Percentiles rank a stretch among this genome's conserved stretches.
phyloP scores from a whole-genome alignment of 345 rosid species.

The Camelina neglecta region DNA sequence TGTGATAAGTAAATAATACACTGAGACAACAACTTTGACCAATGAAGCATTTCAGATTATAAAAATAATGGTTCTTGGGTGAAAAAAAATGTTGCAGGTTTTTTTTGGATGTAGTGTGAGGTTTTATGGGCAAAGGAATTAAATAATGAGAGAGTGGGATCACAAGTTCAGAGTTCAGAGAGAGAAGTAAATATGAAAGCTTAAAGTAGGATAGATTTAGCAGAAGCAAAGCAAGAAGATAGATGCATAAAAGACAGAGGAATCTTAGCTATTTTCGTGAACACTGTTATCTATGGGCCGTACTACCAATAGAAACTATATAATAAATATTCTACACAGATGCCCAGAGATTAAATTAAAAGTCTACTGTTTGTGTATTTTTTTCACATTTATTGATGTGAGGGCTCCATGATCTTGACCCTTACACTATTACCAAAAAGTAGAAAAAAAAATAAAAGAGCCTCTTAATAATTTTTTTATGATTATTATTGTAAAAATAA shows the following conservation, averaged over 20 bases:
- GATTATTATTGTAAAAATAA: constrained; percentile 46
- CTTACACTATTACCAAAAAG: constrained; percentile 40
- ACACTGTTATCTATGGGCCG: constrained; percentile 47
- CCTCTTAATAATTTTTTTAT: constrained; percentile 32
- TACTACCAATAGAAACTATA: constrained; percentile 43
- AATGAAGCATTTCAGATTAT: constrained; percentile 6
- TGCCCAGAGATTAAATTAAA: constrained; percentile 32
- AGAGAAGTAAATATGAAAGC: constrained; percentile 40
- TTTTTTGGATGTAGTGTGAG: constrained; percentile 30
- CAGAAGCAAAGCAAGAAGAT: constrained; percentile 32
- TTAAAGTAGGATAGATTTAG: constrained; percentile 42
- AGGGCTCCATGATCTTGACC: constrained; percentile 49
- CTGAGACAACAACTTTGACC: constrained; percentile 51
- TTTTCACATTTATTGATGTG: constrained; percentile 46
- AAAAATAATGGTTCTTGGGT: constrained; percentile 12
- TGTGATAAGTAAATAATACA: constrained; percentile 37
- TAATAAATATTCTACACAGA: constrained; percentile 43
- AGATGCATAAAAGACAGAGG: constrained; percentile 42
- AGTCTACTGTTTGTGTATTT: constrained; percentile 16
- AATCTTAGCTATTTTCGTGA: constrained; percentile 53
- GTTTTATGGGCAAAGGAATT: constrained; percentile 37
- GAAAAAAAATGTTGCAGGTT: constrained; percentile 24
- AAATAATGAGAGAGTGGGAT: constrained; percentile 27
- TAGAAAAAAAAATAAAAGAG: background rate
- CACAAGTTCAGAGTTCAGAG: constrained; percentile 36